Evolutionary conservation across 306 rosid species (phyloP), one percentile per base, ranked within the genome.

Genomic region (Quercus agrifolia): DNA sequence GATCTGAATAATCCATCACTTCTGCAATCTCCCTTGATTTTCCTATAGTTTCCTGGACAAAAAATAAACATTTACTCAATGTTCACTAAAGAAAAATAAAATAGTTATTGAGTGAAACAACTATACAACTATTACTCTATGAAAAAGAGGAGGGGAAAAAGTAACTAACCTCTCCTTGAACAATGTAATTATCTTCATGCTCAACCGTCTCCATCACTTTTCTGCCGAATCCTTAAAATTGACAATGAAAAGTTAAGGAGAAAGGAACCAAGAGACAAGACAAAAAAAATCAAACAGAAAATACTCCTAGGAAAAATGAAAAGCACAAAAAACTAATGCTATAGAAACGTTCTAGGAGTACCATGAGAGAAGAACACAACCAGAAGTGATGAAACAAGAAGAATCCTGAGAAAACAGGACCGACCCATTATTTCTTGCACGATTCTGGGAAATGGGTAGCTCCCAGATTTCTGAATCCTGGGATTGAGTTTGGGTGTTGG

Each of bases 1-100:
- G 98, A 1, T 88, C 94, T 46, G 79, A 25, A 82, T 94, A 94
- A 76, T 94, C 98, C 89, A 74, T 85, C 14, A 83, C 49, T 54
- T 69, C 88, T n/a, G 70, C 75, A 83, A 38, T 56, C 21, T 49
- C 33, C 75, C 83, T 80, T 19, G 73, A 38, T 61, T 74, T 78
- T 56, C 59, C 61, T 9, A 38, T 81, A 84, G 2, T 25, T 76
- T 58, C 87, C 97, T 94, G 86, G 19, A 46, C 11, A 38, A 49
- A 57, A 35, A 79, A 74, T 73, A 82, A 6, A n/a, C 1, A 74
- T 35, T 68, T 51, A 76, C 56, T 58, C 9, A 33, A 66, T 66
- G 59, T n/a, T 30, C 54, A 17, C 27, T 46, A 69, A 23, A 44
- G 13, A 54, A 6, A 41, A 33, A 4, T 2, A 30, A 54, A 20